Conservation (phyloP, 495 filamentous ascomycete genomes). For the Lophiotrema nucula region DNA sequence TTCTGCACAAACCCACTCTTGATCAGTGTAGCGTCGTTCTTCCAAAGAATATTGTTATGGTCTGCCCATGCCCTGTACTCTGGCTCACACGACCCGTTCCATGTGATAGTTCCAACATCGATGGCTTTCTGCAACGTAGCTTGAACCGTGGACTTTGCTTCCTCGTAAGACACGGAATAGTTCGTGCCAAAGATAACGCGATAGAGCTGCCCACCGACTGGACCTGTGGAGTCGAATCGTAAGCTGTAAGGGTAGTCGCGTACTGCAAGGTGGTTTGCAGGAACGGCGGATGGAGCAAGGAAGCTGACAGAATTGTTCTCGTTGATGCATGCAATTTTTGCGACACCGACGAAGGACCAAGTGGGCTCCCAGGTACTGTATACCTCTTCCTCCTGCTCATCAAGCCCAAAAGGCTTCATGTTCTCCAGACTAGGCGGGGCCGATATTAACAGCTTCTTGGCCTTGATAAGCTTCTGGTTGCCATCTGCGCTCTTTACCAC, state of each 20-base stretch:
- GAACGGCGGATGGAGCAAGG: not conserved
- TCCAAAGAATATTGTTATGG: slow-evolving; percentile 5
- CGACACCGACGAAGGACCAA: slow-evolving; percentile 11
- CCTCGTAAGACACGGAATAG: not conserved
- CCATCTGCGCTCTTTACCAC: slow-evolving; percentile 6
- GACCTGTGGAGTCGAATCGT: slow-evolving; percentile 8
- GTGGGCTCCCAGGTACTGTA: slow-evolving; percentile 11
- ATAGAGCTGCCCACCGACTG: not conserved
- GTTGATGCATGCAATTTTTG: slow-evolving; percentile 10
- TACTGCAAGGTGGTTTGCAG: slow-evolving; percentile 7
- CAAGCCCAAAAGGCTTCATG: not conserved
- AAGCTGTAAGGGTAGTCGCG: slow-evolving; percentile 6
- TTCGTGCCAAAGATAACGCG: slow-evolving; percentile 6
- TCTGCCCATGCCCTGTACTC: slow-evolving; percentile 6
- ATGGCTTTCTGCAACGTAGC: slow-evolving; percentile 3
- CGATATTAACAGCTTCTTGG: slow-evolving; percentile 12
- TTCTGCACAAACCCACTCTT: slow-evolving; percentile 11
- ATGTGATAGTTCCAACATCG: slow-evolving; percentile 3
- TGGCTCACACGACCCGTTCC: not conserved
- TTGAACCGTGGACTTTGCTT: not conserved
- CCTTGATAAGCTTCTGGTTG: slow-evolving; percentile 14
- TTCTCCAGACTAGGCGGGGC: slow-evolving; percentile 3
- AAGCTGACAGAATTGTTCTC: slow-evolving; percentile 8
- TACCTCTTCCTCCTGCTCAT: slow-evolving; percentile 10
- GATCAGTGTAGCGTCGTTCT: not conserved